Evolutionary conservation across 257 asterid species (phyloP).

Genomic region (Solanum chilense): DNA sequence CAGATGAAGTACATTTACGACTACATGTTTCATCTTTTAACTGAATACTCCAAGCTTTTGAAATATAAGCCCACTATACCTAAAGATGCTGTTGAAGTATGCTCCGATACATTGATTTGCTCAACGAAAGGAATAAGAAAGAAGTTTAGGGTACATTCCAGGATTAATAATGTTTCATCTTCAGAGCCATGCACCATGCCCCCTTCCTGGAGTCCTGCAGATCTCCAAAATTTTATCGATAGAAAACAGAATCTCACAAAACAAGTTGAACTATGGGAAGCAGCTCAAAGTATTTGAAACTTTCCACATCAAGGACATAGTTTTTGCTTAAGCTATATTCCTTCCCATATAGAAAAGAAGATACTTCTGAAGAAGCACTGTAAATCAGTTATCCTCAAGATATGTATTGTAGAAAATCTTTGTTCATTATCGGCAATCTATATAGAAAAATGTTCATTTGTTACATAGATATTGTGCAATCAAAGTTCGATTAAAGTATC

Average conservation of each 20-base stretch:
- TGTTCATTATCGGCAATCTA: neutral
- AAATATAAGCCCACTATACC: conserved; percentile 60
- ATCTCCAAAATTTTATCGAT: conserved; percentile 17
- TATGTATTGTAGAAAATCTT: neutral
- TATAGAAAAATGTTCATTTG: neutral
- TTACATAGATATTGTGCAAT: neutral
- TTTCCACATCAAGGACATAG: neutral
- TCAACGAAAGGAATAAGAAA: conserved; percentile 44
- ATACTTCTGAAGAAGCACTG: neutral
- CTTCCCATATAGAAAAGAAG: neutral
- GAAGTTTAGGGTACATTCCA: conserved; percentile 41
- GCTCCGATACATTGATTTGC: conserved; percentile 54
- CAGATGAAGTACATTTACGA: conserved; percentile 59
- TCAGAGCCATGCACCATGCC: conserved; percentile 48
- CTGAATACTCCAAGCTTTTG: conserved; percentile 66
- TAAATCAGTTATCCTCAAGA: neutral
- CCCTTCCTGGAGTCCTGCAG: conserved; percentile 16
- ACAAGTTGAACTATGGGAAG: conserved; percentile 30
- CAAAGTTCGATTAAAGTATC: neutral
- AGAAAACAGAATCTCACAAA: conserved; percentile 33
- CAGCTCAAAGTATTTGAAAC: neutral
- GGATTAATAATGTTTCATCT: conserved; percentile 36
- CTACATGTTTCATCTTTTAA: conserved; percentile 59
- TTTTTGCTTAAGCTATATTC: neutral
- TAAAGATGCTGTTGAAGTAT: conserved; percentile 44